Base-by-base conservation (phyloP, 129 eudicot genomes). In the Artemisia annua region DNA sequence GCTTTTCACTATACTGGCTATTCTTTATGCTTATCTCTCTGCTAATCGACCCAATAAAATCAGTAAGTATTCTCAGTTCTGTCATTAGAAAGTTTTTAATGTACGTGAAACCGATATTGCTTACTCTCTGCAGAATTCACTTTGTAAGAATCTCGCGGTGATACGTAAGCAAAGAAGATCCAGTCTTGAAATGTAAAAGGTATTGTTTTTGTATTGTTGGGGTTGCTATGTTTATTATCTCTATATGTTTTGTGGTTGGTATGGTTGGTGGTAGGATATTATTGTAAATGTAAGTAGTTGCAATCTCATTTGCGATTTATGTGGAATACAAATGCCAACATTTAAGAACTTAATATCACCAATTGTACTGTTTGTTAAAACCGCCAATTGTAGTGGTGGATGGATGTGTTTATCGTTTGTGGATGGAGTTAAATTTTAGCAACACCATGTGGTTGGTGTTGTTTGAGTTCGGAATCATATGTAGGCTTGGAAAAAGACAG, bases 1-100 rank as follows among this genome's bases (percentile, higher is more conserved):
- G 57, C 26, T 88, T 74, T 68, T 91, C 85, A 83, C 87, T 58
- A 75, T 91, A 72, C 56, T 88, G 63, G 91, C 96, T 32, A 76
- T 91, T 57, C 71, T 88, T 18, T 78, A 74, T 7, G 88, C 91
- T 11, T 85, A 87, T 50, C 60, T 82, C 26, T 81, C 86, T 16
- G 80, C 85, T 30, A 86, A 71, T 46, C 84, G 81, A 67, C 80
- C 80, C 26, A 67, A 70, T 71, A 82, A 76, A 66, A 22, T 75
- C 20, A 74, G 96, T 89, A 82, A 84, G 96, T 75, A 28, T 71
- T 65, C 74, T 51, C 51, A 39, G 52, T 52, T 63, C 26, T 20
- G 11, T 19, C 35, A 32, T 50, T 53, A 52, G 17, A n/a, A 30
- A 32, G 3, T 17, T 5, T 12, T 62, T 15, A 15, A 52, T 7